These are phyloP conservation scores for Ganoderma meredithae DNA, from an alignment of 1,284 basidiomycete species.

Conservation along the genomic window DNA sequence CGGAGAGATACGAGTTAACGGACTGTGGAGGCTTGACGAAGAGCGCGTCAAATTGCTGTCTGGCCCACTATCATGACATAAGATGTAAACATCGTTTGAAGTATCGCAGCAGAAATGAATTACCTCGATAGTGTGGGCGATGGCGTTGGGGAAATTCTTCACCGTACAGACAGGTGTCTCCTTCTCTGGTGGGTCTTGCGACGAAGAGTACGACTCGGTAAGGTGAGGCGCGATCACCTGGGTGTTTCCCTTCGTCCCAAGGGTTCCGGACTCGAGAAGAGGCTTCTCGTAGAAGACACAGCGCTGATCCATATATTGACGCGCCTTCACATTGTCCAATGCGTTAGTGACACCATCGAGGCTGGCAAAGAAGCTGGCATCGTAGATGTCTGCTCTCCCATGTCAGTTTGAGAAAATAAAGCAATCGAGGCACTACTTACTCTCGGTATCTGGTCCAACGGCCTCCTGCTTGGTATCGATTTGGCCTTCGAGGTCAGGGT, in stretches of 20 bases:
- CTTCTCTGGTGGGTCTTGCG: conserved; percentile 99
- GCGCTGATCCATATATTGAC: conserved; percentile 98
- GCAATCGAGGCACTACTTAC: conserved; percentile 54
- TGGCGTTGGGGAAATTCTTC: conserved; percentile 99
- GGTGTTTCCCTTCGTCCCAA: conserved; percentile 98
- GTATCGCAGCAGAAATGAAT: conserved; percentile 23
- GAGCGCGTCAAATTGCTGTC: conserved; percentile 90
- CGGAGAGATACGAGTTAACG: conserved; percentile 96
- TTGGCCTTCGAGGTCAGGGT: conserved; percentile 90
- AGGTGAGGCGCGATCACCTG: conserved; percentile 96
- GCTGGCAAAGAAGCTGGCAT: conserved; percentile 87
- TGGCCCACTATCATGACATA: conserved; percentile 77
- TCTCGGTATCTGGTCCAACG: conserved; percentile 93
- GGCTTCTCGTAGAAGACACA: conserved; percentile 99
- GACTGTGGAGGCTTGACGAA: conserved; percentile 96
- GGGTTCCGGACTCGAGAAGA: conserved; percentile 95
- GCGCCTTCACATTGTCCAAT: conserved; percentile 97
- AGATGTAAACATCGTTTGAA: conserved; percentile 13
- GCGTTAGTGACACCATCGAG: conserved; percentile 99
- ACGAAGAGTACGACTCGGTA: conserved; percentile 98
- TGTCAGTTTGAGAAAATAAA: conserved; percentile 11
- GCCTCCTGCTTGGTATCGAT: conserved; percentile 93
- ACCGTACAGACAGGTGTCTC: conserved; percentile 98
- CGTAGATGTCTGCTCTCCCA: conserved; percentile 78
- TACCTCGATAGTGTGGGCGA: conserved; percentile 98